Percentiles rank a stretch among this genome's conserved stretches.
Evolutionary conservation across 306 rosid species (phyloP).

Genomic region (Hippophae rhamnoides): DNA sequence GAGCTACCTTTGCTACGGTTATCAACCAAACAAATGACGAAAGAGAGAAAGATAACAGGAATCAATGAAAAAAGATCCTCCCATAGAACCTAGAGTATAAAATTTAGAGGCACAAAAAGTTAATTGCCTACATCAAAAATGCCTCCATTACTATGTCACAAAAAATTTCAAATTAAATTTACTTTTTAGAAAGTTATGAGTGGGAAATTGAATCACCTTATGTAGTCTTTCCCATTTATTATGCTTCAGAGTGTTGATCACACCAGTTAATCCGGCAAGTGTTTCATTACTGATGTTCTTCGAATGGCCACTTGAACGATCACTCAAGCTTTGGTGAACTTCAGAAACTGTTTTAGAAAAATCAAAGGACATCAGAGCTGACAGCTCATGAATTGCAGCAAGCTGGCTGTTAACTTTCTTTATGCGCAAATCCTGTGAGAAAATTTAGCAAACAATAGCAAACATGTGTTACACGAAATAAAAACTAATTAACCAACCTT

Average conservation of each 20-base stretch:
- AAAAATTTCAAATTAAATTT: no score
- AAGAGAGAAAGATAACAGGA: no score
- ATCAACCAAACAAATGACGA: no score
- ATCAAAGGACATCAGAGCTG: conserved; percentile 65
- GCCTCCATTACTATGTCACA: no score
- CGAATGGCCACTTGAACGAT: conserved; percentile 28
- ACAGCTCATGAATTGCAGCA: conserved; percentile 43
- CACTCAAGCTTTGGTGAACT: conserved; percentile 67
- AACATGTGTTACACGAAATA: neutral
- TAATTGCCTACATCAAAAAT: no score
- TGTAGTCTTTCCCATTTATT: conserved; percentile 60
- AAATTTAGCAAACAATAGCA: conserved; percentile 2
- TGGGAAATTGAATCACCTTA: conserved; percentile 41
- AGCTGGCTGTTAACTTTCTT: conserved; percentile 55
- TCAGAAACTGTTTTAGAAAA: conserved; percentile 42
- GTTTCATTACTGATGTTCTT: conserved; percentile 78
- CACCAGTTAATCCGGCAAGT: conserved; percentile 65
- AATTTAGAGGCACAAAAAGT: no score
- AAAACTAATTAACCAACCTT: conserved; percentile 3
- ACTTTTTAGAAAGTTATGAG: neutral
- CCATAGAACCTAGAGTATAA: no score
- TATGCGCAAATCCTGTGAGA: conserved; percentile 55
- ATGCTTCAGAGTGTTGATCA: conserved; percentile 51
- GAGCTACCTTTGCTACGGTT: no score
- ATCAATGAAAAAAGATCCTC: no score